phyloP scores from a whole-genome alignment of 208 protist species.

The Wallacemonas sp. region DNA sequence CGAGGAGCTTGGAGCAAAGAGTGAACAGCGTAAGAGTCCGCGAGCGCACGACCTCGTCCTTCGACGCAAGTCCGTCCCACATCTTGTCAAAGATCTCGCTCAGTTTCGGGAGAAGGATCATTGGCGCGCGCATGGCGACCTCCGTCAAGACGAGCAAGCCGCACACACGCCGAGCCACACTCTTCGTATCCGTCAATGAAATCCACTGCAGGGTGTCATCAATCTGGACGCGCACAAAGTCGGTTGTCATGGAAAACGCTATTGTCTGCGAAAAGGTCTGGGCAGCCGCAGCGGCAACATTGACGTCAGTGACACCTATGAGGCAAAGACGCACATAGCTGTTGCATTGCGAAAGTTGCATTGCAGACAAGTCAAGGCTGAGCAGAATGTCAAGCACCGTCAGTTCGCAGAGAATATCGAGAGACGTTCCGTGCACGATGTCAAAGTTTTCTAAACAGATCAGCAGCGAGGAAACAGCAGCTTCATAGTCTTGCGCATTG shows the following conservation, averaged over 20 bases:
- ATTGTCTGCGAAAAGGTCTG: constrained; percentile 70
- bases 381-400: constrained; percentile 79
- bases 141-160: constrained; percentile 75
- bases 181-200: constrained; percentile 28
- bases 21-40: constrained; percentile 63
- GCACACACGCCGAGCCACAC: constrained; percentile 53
- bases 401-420: constrained; percentile 72
- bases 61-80: constrained; percentile 55
- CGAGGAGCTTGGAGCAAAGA: constrained; percentile 68
- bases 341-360: constrained; percentile 79
- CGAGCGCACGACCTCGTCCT: constrained; percentile 57
- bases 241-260: constrained; percentile 58
- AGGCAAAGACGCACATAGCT: constrained; percentile 83
- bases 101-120: constrained; percentile 66
- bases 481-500: constrained; percentile 77
- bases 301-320: constrained; percentile 38
- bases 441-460: constrained; percentile 79
- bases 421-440: constrained; percentile 42
- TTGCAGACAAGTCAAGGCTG: constrained; percentile 66
- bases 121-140: constrained; percentile 58
- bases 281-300: constrained; percentile 48
- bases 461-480: constrained; percentile 54
- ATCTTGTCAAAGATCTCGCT: constrained; percentile 68
- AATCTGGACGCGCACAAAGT: constrained; percentile 68
- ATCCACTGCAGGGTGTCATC: constrained; percentile 70